Evolutionary conservation across 257 asterid species (phyloP).

Genomic region (Leptodermis oblonga): DNA sequence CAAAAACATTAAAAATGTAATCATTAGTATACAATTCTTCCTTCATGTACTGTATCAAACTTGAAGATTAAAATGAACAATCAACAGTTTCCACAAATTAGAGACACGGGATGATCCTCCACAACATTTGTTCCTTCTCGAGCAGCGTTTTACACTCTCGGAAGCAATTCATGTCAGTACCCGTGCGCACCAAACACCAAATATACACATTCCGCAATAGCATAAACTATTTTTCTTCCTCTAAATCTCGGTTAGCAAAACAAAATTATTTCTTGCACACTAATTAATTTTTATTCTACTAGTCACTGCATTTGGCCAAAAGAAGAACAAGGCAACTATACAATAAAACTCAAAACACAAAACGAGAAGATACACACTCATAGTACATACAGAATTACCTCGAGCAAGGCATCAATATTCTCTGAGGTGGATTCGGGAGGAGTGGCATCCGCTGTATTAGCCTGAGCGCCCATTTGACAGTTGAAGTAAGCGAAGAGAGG

Average conservation of each 20-base stretch:
- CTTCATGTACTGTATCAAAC: not conserved
- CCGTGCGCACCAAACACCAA: not conserved
- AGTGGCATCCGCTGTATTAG: constrained; percentile 1
- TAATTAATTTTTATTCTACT: too few relatives aligned
- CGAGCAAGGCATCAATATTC: constrained; percentile 6
- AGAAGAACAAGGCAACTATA: too few relatives aligned
- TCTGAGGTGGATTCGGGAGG: constrained; percentile 1
- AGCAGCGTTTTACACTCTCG: too few relatives aligned
- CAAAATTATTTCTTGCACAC: too few relatives aligned
- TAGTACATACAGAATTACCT: not conserved
- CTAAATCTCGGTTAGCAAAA: too few relatives aligned
- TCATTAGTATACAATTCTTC: too few relatives aligned
- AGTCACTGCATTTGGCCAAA: not conserved
- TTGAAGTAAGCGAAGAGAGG: not conserved
- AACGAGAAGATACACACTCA: not conserved
- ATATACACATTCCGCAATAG: not conserved
- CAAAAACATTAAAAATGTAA: not conserved
- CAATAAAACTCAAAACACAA: not conserved
- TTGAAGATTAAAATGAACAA: not conserved
- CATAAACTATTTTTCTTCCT: not conserved
- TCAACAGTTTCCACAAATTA: not conserved
- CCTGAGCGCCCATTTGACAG: constrained; percentile 6
- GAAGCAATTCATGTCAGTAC: not conserved
- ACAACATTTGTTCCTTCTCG: too few relatives aligned
- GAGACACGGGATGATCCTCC: not conserved